These are phyloP conservation scores for Cladosporium oxysporum DNA, from an alignment of 2,329 filamentous ascomycete genomes.

Conservation along the genomic window DNA sequence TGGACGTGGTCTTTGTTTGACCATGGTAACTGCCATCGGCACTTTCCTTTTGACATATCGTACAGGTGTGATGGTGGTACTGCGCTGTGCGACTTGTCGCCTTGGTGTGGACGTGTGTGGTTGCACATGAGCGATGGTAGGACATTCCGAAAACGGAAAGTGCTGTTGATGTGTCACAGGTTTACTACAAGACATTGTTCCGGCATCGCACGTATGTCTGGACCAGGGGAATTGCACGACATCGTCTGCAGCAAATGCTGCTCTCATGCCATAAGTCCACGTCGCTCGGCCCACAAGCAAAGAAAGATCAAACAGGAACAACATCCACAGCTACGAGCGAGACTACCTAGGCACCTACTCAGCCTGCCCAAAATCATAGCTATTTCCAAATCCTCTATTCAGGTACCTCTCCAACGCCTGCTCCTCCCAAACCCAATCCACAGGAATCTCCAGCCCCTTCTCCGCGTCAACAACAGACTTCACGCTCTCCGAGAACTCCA, in stretches of 20 bases:
- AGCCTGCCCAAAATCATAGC: constrained; percentile 61
- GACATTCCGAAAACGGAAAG: background rate
- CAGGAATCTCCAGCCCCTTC: constrained; percentile 51
- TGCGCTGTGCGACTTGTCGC: background rate
- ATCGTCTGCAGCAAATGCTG: background rate
- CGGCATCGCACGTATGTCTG: background rate
- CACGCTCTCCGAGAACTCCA: constrained; percentile 45
- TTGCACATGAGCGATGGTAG: background rate
- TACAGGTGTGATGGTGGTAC: background rate
- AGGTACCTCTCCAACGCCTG: constrained; percentile 53
- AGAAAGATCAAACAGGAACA: background rate
- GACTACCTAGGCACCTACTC: background rate
- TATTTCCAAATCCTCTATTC: constrained; percentile 61
- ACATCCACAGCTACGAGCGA: background rate
- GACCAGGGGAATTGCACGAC: background rate
- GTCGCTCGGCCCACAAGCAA: background rate
- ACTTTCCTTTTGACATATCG: constrained; percentile 1
- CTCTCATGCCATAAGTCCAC: background rate
- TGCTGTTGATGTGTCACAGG: background rate
- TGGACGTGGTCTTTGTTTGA: background rate
- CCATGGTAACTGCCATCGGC: background rate
- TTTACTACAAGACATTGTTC: background rate
- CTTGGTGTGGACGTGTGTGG: background rate
- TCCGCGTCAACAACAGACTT: constrained; percentile 47
- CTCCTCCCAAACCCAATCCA: constrained; percentile 50